phyloP scores from a whole-genome alignment of 2,329 filamentous ascomycete genomes.

The Sarocladiaceae sp. region DNA sequence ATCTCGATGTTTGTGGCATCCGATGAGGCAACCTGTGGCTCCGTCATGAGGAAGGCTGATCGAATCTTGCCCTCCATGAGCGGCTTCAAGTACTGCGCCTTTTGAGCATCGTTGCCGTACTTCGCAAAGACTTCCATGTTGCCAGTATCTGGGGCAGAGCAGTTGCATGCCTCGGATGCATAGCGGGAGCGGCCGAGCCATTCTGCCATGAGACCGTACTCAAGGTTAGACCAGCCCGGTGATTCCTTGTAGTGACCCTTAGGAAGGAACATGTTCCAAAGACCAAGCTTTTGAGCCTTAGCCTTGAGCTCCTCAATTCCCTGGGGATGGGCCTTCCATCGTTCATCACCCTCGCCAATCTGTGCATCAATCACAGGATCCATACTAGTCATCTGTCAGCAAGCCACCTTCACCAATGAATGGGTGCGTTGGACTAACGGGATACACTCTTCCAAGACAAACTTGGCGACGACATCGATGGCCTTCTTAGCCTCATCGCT shows the following conservation, averaged over 20 bases:
- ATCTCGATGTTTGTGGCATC: constrained; percentile 93
- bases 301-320: constrained; percentile 87
- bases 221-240: constrained; percentile 89
- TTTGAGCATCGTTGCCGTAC: constrained; percentile 83
- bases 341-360: constrained; percentile 67
- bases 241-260: constrained; percentile 95
- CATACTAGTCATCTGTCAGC: constrained; percentile 42
- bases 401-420: not conserved
- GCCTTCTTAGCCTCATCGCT: constrained; percentile 82
- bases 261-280: constrained; percentile 99
- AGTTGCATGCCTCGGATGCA: constrained; percentile 86
- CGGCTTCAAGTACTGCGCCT: constrained; percentile 76
- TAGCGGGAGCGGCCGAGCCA: constrained; percentile 81
- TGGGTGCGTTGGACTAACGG: constrained; percentile 45
- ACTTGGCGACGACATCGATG: constrained; percentile 85
- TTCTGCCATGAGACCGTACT: constrained; percentile 98
- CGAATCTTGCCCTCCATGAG: constrained; percentile 81
- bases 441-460: constrained; percentile 94
- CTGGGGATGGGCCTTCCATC: constrained; percentile 76
- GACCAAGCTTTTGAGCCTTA: constrained; percentile 74
- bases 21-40: constrained; percentile 81
- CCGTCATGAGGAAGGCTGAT: constrained; percentile 91
- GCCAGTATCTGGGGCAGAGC: constrained; percentile 84
- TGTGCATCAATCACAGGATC: constrained; percentile 78
- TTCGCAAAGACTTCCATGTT: constrained; percentile 96